phyloP scores from a whole-genome alignment of 2,329 filamentous ascomycete species.

The Fusarium sp. region DNA sequence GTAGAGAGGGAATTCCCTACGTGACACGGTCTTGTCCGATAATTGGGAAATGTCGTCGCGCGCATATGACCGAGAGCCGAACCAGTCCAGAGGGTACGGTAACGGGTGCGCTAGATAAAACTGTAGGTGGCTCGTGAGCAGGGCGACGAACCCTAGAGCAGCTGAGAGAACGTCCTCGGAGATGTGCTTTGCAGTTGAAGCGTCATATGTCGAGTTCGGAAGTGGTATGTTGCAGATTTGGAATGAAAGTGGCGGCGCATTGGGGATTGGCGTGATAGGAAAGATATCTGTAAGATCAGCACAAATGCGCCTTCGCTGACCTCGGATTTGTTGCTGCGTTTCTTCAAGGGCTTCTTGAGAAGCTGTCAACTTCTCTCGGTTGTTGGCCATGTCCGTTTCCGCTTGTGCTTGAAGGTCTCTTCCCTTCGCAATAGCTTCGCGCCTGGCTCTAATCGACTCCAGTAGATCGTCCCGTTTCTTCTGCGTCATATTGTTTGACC shows the following conservation, averaged over 20 bases:
- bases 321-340: conserved; percentile 75
- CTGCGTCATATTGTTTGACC: conserved; percentile 70
- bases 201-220: conserved; percentile 82
- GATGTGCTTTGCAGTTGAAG: conserved; percentile 55
- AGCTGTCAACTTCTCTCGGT: conserved; percentile 67
- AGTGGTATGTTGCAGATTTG: conserved; percentile 82
- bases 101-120: conserved; percentile 84
- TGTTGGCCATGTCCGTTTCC: conserved; percentile 70
- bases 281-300: conserved; percentile 85
- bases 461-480: conserved; percentile 75
- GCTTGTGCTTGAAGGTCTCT: conserved; percentile 68
- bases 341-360: conserved; percentile 66
- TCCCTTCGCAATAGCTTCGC: conserved; percentile 74
- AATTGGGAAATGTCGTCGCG: conserved; percentile 77
- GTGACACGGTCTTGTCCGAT: conserved; percentile 59
- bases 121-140: conserved; percentile 79
- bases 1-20: conserved; percentile 85
- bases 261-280: conserved; percentile 74
- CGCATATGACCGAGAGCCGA: conserved; percentile 80
- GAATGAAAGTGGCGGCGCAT: conserved; percentile 76
- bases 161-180: conserved; percentile 81
- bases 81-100: conserved; percentile 80
- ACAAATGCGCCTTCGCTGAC: conserved; percentile 89
- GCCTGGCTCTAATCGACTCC: conserved; percentile 72
- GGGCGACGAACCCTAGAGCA: conserved; percentile 82